These are phyloP conservation scores for Macrophomina tecta DNA, from an alignment of 2,329 filamentous ascomycete species.

Conservation along the genomic window DNA sequence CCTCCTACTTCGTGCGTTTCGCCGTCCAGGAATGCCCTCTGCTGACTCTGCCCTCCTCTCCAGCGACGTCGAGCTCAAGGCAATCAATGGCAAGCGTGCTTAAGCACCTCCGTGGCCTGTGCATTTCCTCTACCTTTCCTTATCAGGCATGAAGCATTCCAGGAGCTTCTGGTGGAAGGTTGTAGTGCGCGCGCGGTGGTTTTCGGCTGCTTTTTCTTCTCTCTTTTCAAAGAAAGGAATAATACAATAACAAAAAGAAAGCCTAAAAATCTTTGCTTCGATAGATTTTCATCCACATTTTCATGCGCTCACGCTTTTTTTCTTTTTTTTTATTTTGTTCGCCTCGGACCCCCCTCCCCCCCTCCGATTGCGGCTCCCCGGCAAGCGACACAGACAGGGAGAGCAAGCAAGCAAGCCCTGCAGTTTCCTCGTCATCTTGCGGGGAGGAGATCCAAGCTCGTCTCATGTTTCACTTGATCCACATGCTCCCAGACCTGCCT, in stretches of 20 bases:
- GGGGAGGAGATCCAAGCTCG: background rate
- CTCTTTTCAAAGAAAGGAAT: background rate
- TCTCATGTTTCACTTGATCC: background rate
- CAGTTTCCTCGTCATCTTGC: background rate
- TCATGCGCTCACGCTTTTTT: no score
- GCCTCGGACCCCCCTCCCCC: background rate
- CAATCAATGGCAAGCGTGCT: constrained; percentile 60
- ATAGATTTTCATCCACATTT: no score
- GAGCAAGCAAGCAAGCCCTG: background rate
- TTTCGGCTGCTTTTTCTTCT: background rate
- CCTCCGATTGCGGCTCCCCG: constrained; percentile 3
- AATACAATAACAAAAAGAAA: constrained; percentile 3
- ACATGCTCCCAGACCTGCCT: background rate
- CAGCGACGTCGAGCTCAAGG: constrained; percentile 73
- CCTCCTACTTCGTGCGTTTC: background rate
- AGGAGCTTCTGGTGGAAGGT: constrained; percentile 19
- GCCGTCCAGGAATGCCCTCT: background rate
- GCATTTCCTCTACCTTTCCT: background rate
- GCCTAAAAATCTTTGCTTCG: background rate
- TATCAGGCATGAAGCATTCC: constrained; percentile 11
- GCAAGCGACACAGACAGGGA: background rate
- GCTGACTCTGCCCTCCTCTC: constrained; percentile 1
- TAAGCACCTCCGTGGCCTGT: constrained; percentile 32
- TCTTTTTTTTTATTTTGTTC: no score
- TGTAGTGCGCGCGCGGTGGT: background rate